A percentile compares a stretch with the other conserved stretches of the same genome.
Evolutionary conservation across 2,329 filamentous ascomycete genomes (phyloP).

Genomic region (Cladosporium oxysporum): DNA sequence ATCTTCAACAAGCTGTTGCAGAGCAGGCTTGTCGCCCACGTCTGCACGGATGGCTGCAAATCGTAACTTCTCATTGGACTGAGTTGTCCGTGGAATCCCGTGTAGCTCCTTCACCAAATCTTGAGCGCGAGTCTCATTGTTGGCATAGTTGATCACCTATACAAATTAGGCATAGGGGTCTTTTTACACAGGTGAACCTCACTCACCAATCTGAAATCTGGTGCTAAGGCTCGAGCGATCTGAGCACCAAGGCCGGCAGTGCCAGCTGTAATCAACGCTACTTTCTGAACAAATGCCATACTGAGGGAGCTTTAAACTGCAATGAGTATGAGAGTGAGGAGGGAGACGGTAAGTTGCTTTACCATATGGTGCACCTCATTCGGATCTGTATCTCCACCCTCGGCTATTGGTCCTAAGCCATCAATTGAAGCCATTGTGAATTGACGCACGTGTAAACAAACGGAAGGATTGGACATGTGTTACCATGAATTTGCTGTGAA

Average conservation of each 20-base stretch:
- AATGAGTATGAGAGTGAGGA: neutral
- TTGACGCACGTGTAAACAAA: neutral
- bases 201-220: constrained; percentile 49
- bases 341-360: neutral
- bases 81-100: constrained; percentile 34
- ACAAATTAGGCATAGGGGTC: neutral
- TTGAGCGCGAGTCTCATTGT: constrained; percentile 45
- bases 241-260: constrained; percentile 53
- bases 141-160: constrained; percentile 51
- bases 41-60: constrained; percentile 50
- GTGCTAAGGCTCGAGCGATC: constrained; percentile 48
- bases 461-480: neutral
- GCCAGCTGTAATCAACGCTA: constrained; percentile 51
- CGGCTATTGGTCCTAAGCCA: neutral
- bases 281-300: constrained; percentile 45
- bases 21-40: constrained; percentile 45
- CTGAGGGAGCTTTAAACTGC: neutral
- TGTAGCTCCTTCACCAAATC: constrained; percentile 46
- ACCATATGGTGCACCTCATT: neutral
- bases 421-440: neutral
- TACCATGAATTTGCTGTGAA: neutral
- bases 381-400: neutral
- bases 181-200: neutral
- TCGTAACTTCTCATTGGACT: constrained; percentile 33
- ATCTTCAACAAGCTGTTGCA: constrained; percentile 47